Base-by-base conservation (phyloP, 306 rosid genomes). In the Vigna reflexopilosa region DNA sequence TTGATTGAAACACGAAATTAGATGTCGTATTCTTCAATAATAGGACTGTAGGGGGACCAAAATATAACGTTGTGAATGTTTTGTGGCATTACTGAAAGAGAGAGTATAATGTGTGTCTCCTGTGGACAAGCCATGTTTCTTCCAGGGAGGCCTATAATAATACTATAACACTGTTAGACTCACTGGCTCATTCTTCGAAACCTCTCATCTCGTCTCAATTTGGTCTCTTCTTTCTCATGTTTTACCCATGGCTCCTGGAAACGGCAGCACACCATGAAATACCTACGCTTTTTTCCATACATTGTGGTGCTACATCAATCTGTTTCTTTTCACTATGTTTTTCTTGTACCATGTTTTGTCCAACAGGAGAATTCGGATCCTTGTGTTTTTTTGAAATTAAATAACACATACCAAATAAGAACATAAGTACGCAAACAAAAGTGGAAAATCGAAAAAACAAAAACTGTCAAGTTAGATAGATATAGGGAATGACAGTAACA, bases 81-180 rank as follows among this genome's bases (percentile, higher is more conserved):
- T 47, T 55, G 83, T 68, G 78, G 6, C 58, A 72, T 47, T 66
- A 63, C 16, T 73, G 85, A 77, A 65, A 71, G 32, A 45, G 76
- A 77, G 76, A 79, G 83, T 72, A 69, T 70, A 72, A 24, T 20
- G 67, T 26, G 61, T 88, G 93, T 86, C 82, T 83, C 96, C 90
- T 78, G 28, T 68, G 52, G 51, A 61, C 54, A 76, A 79, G 61
- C 74, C 90, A 88, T 91, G 96, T 91, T 83, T 87, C 93, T 48
- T 87, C 48, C 70, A 74, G 77, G 96, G 96, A 89, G 81, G 80
- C 93, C 86, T 80, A 56, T 68, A 61, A 7, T 45, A 47, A 7
- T 45, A 47, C 65, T 6, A 7, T 40, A 8, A 40, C 11, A 40
- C 10, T 42, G 10, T 9, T 0, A 42, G 3, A 9, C 45, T 70